phyloP scores from a whole-genome alignment of 2,329 filamentous ascomycete species.

The Sarocladiaceae sp. region DNA sequence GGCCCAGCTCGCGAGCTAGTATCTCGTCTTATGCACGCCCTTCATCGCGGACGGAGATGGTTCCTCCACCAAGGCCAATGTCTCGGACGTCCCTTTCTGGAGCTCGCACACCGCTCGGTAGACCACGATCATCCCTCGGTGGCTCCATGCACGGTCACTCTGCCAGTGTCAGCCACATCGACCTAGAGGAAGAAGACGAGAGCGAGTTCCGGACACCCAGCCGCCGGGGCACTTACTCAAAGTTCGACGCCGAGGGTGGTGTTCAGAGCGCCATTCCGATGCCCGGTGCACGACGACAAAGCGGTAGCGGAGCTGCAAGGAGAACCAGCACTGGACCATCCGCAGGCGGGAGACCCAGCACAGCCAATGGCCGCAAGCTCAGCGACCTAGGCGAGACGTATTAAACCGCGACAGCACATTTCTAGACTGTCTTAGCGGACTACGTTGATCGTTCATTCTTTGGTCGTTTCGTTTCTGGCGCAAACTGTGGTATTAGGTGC shows the following conservation, averaged over 20 bases:
- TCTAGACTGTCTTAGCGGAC: too few species aligned
- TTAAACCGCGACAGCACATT: slow-evolving; percentile 22
- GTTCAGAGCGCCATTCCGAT: slow-evolving; percentile 44
- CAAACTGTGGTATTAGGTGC: background rate
- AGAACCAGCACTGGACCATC: slow-evolving; percentile 33
- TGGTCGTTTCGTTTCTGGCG: slow-evolving; percentile 1
- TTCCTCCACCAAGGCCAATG: slow-evolving; percentile 50
- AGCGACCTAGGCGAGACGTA: slow-evolving; percentile 51
- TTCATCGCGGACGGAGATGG: slow-evolving; percentile 47
- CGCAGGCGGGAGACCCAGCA: slow-evolving; percentile 25
- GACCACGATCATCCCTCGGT: slow-evolving; percentile 66
- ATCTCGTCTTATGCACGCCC: slow-evolving; percentile 49
- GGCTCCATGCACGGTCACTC: slow-evolving; percentile 55
- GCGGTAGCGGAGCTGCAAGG: slow-evolving; percentile 22
- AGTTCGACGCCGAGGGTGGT: slow-evolving; percentile 36
- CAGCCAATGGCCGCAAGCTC: slow-evolving; percentile 32
- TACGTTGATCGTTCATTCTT: too few species aligned
- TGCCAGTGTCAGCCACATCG: slow-evolving; percentile 50
- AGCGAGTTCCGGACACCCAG: slow-evolving; percentile 44
- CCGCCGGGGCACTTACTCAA: slow-evolving; percentile 47
- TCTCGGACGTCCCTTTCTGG: slow-evolving; percentile 58
- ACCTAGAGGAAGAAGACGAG: slow-evolving; percentile 38
- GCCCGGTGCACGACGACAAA: slow-evolving; percentile 34
- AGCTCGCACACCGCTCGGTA: slow-evolving; percentile 58
- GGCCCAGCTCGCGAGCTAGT: slow-evolving; percentile 70